Conservation (phyloP, 768 basidiomycete genomes). For the Boletus sp. region DNA sequence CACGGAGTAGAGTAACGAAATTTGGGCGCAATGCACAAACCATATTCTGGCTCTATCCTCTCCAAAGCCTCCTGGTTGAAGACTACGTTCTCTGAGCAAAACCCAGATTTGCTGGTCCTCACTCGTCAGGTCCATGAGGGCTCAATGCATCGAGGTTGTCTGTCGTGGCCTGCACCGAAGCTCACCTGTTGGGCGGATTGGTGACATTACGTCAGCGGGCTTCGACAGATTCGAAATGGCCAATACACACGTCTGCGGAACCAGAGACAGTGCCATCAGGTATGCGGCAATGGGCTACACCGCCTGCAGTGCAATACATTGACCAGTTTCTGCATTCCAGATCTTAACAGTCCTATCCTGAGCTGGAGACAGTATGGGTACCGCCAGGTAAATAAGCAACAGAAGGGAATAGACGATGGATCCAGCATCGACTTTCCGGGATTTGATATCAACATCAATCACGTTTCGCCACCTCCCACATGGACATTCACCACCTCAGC, state of each 20-base stretch:
- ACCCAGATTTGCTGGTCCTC: conserved; percentile 42
- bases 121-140: conserved; percentile 20
- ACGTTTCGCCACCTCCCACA: conserved; percentile 9
- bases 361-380: too few species aligned
- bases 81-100: conserved; percentile 42
- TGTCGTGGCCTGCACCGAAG: background rate
- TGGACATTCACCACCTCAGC: conserved; percentile 18
- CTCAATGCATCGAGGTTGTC: conserved; percentile 8
- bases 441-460: background rate
- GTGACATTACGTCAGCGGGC: conserved; percentile 21
- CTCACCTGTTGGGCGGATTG: background rate
- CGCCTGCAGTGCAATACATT: too few species aligned
- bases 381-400: too few species aligned
- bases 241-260: too few species aligned
- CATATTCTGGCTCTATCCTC: conserved; percentile 52
- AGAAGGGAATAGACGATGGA: background rate
- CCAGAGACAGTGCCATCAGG: too few species aligned
- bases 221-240: background rate
- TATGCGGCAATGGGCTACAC: too few species aligned
- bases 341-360: too few species aligned
- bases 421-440: background rate
- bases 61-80: conserved; percentile 64
- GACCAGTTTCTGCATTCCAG: too few species aligned
- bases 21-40: conserved; percentile 34
- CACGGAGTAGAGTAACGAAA: conserved; percentile 9